Evolutionary conservation across 495 filamentous ascomycete genomes (phyloP).

Genomic region (Acidiella bohemica): DNA sequence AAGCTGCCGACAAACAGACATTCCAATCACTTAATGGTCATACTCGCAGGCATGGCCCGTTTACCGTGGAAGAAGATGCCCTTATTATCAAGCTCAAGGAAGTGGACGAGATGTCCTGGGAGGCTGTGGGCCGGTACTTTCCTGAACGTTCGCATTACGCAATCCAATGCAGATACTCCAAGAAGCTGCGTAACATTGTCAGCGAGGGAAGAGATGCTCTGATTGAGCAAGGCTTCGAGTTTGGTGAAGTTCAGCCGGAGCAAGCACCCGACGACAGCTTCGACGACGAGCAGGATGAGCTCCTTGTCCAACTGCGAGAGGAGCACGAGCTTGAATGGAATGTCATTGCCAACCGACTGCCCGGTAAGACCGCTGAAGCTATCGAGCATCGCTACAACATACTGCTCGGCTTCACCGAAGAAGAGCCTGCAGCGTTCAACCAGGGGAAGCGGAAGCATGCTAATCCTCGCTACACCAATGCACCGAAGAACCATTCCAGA

Average conservation of each 20-base stretch:
- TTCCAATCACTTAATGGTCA: too few relatives aligned
- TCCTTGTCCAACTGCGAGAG: slow-evolving; percentile 14
- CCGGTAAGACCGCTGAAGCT: background rate
- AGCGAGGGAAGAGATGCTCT: slow-evolving; percentile 11
- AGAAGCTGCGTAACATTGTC: slow-evolving; percentile 5
- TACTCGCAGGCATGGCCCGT: too few relatives aligned
- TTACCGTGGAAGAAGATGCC: slow-evolving; percentile 14
- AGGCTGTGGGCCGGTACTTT: slow-evolving; percentile 12
- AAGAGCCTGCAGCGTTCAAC: background rate
- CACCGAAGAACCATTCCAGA: background rate
- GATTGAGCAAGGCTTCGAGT: slow-evolving; percentile 11
- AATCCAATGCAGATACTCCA: slow-evolving; percentile 14
- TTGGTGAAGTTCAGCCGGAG: background rate
- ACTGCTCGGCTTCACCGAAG: background rate
- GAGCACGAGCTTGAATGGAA: slow-evolving; percentile 9
- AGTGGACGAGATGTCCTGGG: slow-evolving; percentile 14
- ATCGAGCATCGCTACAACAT: slow-evolving; percentile 11
- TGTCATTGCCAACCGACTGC: slow-evolving; percentile 6
- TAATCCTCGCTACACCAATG: background rate
- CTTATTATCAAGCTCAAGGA: slow-evolving; percentile 20
- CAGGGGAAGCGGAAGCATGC: background rate
- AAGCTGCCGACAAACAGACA: too few relatives aligned
- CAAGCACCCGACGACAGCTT: background rate
- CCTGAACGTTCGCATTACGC: slow-evolving; percentile 7
- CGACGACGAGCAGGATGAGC: slow-evolving; percentile 11